These are phyloP conservation scores for Trametopsis cervina DNA, from an alignment of 768 basidiomycete genomes.

Conservation along the genomic window DNA sequence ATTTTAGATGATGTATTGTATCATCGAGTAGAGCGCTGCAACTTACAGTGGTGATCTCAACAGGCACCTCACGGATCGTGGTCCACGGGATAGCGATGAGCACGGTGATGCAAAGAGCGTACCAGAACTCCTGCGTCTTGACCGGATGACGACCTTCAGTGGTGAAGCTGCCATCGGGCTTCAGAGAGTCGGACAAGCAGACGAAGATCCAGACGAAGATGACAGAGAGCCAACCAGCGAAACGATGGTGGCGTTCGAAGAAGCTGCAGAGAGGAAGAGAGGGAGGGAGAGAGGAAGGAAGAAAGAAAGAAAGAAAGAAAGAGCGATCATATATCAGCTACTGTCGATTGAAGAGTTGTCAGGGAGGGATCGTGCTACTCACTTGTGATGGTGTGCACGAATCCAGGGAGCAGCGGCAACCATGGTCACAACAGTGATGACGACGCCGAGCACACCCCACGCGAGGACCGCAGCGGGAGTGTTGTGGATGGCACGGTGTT, in stretches of 20 bases:
- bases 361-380: slow-evolving; percentile 18
- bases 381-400: slow-evolving; percentile 78
- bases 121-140: slow-evolving; percentile 74
- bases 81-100: slow-evolving; percentile 71
- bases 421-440: slow-evolving; percentile 50
- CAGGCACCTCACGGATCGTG: slow-evolving; percentile 61
- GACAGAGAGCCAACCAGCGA: slow-evolving; percentile 65
- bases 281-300: too few species aligned
- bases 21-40: neutral
- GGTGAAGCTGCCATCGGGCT: slow-evolving; percentile 47
- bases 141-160: slow-evolving; percentile 39
- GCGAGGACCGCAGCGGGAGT: slow-evolving; percentile 48
- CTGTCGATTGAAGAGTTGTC: too few species aligned
- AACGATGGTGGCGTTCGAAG: slow-evolving; percentile 76
- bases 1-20: neutral
- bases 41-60: slow-evolving; percentile 70
- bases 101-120: slow-evolving; percentile 62
- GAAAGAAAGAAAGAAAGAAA: too few species aligned
- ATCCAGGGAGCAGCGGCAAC: slow-evolving; percentile 73
- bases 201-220: slow-evolving; percentile 51
- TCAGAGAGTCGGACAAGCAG: slow-evolving; percentile 38
- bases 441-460: slow-evolving; percentile 47
- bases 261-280: slow-evolving; percentile 41
- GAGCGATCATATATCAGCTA: too few species aligned
- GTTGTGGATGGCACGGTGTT: slow-evolving; percentile 39